These are phyloP conservation scores for Gardenia jasminoides DNA, from an alignment of 257 asterid species.

Conservation along the genomic window DNA sequence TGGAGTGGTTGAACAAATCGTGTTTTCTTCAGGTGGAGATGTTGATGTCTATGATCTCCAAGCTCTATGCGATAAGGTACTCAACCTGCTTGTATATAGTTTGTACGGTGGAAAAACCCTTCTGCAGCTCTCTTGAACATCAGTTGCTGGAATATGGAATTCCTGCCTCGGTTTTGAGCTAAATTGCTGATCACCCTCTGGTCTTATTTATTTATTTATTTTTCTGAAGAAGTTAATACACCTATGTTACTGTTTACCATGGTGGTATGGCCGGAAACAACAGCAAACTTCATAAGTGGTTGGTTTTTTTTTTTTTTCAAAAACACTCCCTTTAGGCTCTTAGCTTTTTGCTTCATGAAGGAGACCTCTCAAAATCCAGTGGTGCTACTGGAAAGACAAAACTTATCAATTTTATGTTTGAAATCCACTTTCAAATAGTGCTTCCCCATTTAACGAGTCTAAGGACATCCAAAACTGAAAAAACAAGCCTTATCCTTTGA, in stretches of 20 bases:
- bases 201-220: not conserved
- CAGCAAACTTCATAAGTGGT: too few relatives aligned
- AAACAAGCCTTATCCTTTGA: not conserved
- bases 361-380: not conserved
- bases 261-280: not conserved
- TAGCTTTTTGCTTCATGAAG: not conserved
- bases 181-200: not conserved
- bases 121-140: slow-evolving; percentile 1
- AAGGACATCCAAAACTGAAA: not conserved
- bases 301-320: too few relatives aligned
- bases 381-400: not conserved
- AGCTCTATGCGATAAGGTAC: slow-evolving; percentile 88
- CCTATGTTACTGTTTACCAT: not conserved
- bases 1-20: slow-evolving; percentile 78
- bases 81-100: not conserved
- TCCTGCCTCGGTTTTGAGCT: not conserved
- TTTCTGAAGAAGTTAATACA: not conserved
- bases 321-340: not conserved
- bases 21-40: slow-evolving; percentile 85
- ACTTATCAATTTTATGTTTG: not conserved
- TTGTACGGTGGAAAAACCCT: not conserved
- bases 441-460: not conserved
- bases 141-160: not conserved
- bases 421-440: not conserved
- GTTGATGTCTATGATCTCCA: slow-evolving; percentile 88